Conservation (phyloP, 805 yeast species). For the Lipomyces japonicus region DNA sequence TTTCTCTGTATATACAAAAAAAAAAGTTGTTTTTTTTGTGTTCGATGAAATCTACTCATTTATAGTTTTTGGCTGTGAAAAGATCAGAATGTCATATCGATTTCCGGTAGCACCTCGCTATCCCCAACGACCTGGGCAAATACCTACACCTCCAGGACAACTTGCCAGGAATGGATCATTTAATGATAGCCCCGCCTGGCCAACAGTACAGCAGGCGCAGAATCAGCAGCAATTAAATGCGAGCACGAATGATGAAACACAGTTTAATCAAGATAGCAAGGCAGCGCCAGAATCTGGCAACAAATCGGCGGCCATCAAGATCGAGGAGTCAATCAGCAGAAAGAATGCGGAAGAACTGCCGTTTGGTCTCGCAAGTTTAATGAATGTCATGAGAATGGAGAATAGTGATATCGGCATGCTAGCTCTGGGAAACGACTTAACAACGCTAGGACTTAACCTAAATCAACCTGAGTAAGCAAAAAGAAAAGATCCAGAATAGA, state of each 20-base stretch:
- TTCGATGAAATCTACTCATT: too few species aligned
- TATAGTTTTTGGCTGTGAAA: too few species aligned
- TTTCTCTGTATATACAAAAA: too few species aligned
- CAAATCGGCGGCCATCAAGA: too few species aligned
- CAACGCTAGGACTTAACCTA: conserved; percentile 62
- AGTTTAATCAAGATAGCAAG: too few species aligned
- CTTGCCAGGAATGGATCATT: background rate
- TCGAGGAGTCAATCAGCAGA: background rate
- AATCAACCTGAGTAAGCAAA: conserved; percentile 39
- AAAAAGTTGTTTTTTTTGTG: too few species aligned
- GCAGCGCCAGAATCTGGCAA: background rate
- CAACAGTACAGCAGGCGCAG: background rate
- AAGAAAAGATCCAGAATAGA: background rate
- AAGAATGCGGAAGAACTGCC: conserved; percentile 48
- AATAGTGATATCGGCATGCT: conserved; percentile 59
- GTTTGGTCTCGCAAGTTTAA: conserved; percentile 65
- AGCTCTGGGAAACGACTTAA: conserved; percentile 72
- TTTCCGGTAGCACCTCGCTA: background rate
- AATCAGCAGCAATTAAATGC: too few species aligned
- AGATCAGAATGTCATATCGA: background rate
- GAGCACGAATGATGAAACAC: too few species aligned
- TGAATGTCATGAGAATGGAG: conserved; percentile 58
- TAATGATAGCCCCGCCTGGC: background rate
- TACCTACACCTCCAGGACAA: background rate
- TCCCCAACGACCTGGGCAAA: background rate